Evolutionary conservation across 768 basidiomycete species (phyloP).

Genomic region (Boletus rufocinnamomeus): DNA sequence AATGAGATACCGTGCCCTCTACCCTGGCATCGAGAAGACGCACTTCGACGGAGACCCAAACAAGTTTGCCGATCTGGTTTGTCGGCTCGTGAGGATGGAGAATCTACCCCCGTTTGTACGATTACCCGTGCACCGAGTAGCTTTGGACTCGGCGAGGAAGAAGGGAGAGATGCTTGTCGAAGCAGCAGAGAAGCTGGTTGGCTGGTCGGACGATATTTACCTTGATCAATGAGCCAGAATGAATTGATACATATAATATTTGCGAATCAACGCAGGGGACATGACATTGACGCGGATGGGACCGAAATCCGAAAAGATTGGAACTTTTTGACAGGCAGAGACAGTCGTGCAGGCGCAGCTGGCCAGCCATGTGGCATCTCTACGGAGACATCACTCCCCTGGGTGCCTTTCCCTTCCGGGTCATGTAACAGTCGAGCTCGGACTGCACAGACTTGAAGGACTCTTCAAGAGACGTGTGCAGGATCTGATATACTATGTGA

Average conservation of each 20-base stretch:
- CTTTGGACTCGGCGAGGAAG: constrained; percentile 21
- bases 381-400: too few species aligned
- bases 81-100: constrained; percentile 19
- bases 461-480: constrained; percentile 78
- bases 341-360: too few species aligned
- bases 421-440: constrained; percentile 57
- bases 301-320: too few species aligned
- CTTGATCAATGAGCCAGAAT: constrained; percentile 10
- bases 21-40: constrained; percentile 19
- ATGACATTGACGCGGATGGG: too few species aligned
- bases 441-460: constrained; percentile 59
- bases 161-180: constrained; percentile 25
- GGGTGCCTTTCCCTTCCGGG: too few species aligned
- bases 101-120: constrained; percentile 19
- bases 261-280: neutral
- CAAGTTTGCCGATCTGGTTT: constrained; percentile 26
- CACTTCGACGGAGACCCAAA: constrained; percentile 27
- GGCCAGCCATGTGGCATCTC: too few species aligned
- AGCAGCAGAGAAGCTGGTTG: constrained; percentile 21
- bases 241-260: neutral
- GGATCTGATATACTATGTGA: constrained; percentile 52
- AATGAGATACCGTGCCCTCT: constrained; percentile 25
- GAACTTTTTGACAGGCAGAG: too few species aligned
- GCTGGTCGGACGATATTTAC: constrained; percentile 30
- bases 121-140: constrained; percentile 28